Base-by-base conservation (phyloP, 805 yeast genomes). In the Helenozyma rhizophorensis region DNA sequence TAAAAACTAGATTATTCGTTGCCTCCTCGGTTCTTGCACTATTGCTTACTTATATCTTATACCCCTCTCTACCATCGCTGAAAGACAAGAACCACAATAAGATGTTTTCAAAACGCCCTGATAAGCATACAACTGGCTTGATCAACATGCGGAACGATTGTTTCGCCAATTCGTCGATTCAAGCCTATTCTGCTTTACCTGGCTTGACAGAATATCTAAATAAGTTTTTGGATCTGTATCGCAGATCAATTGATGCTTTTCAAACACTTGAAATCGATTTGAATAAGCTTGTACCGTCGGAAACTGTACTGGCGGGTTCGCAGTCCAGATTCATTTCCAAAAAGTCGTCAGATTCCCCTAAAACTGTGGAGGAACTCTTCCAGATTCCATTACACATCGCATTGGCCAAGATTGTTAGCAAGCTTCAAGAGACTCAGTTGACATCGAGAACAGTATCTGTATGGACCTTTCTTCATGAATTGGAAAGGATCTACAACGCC, bases 151-250 rank as follows among this genome's bases (percentile, higher is more conserved):
- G 89, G 39, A 85, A 86, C 44, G 96, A 88, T 54, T 90, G 98
- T 56, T 90, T 86, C 62, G 96, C 96, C 40, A 90, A 93, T 51
- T 76, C 94, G 6, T 79, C 89, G 1, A 51, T 93, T 13, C 98
- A 90, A 55, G 93, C 89, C 0, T 68, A 83, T 34, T 73, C 80
- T 12, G 60, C 87, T 0, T 53, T 81, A 12, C 80, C 84, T 1
- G 70, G 72, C 0, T 50, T 84, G 30, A 74, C 80, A 23, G 62
- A 58, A 4, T 83, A 84, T 46, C 54, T 83, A 39, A 78, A 66
- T 36, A 47, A 53, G 19, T 55, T 72, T 34, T 55, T 65, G 23
- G 44, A 47, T 11, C 44, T 53, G 4, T 64, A 51, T 42, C 43
- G 45, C 19, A 43, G 48, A 9, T 36, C 62, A 6, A 40, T 43